Base-by-base conservation (phyloP, 1,139 yeast species). In the Kurtzmaniella natalensis region DNA sequence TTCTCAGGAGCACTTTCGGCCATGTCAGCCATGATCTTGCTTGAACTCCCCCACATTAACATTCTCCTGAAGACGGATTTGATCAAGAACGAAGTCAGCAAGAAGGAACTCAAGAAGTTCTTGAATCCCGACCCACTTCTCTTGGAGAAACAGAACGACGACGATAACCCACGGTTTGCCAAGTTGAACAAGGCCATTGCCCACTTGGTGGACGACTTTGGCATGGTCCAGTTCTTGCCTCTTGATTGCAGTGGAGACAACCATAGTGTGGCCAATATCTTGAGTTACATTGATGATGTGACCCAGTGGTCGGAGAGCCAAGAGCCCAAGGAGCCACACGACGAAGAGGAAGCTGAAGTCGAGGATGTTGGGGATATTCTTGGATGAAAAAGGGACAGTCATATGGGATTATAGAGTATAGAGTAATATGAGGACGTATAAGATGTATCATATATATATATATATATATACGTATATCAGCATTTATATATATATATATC, bases 271-370 rank as follows among this genome's bases (percentile, higher is more conserved):
- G 78, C 82, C 7, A 82, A 92, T 0, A 92, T 92, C 34, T 66
- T 94, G 46, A 83, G 95, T 51, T 88, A 88, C 55, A 84, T 94
- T 25, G 99, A 92, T 53, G 98, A 92, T 56, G 86, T 92, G 16
- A 92, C 98, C 0, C 99, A 92, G 54, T 92, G 98, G 98, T 80
- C 88, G 18, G 99, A 94, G 54, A 68, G 79, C 5, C 98, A 92
- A 58, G 99, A 92, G 57, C 97, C 96, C 15, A 89, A 89, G 55
- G 97, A 89, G 53, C 97, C 97, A 1, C 72, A 76, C 25, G 97
- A 89, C 42, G 87, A 79, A 42, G 55, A 74, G 13, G 89, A 82
- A 33, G 49, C 70, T 6, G 79, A 72, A 5, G 84, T 78, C 15
- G 62, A 55, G 10, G 33, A 34, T 9, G 16, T n/a, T n/a, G n/a